Evolutionary conservation across 306 rosid genomes (phyloP).

Genomic region (Castanea sativa): DNA sequence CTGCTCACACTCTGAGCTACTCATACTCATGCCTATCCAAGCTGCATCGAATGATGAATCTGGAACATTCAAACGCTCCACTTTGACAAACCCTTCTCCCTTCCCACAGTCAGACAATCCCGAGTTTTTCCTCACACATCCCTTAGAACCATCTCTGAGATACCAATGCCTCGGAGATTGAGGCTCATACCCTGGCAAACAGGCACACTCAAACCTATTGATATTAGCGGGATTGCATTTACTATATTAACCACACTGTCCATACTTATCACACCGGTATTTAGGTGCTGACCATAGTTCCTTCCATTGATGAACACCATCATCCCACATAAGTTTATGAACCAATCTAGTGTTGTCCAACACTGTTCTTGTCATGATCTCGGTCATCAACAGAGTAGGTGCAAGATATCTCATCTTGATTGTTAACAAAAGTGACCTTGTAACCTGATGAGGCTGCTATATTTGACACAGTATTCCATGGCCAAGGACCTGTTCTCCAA

Average conservation of each 20-base stretch:
- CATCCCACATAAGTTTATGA: no score
- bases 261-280: background rate
- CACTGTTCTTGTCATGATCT: no score
- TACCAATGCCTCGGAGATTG: background rate
- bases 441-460: background rate
- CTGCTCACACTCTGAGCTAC: constrained; percentile 10
- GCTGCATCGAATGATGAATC: background rate
- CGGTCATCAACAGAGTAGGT: no score
- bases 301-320: no score
- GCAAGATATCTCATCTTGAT: no score
- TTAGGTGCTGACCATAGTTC: background rate
- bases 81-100: constrained; percentile 15
- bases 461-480: no score
- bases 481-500: fast-evolving
- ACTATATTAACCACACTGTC: background rate
- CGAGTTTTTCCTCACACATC: constrained; percentile 2
- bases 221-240: background rate
- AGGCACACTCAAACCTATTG: background rate
- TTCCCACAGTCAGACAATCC: background rate
- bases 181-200: constrained; percentile 13
- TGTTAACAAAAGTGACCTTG: no score
- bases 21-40: background rate
- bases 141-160: constrained; percentile 8
- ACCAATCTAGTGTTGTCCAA: no score
- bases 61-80: background rate